Evolutionary conservation across 2,329 filamentous ascomycete genomes (phyloP), one percentile per base, ranked within the genome.

Genomic region (Penicillium sclerotigenum): DNA sequence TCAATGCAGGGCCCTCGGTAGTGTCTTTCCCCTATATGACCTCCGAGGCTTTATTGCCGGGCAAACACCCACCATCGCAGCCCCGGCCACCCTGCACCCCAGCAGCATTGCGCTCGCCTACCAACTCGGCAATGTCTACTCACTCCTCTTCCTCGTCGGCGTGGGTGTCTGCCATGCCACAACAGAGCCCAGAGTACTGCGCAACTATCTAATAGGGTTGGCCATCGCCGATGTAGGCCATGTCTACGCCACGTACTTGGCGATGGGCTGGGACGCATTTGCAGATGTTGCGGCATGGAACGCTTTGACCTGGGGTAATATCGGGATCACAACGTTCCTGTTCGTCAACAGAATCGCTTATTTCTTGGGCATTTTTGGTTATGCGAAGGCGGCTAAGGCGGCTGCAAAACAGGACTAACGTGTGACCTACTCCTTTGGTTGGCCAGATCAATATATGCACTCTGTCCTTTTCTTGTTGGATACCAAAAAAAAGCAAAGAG

Each of bases 41-140:
- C 79, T 85, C 11, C 75, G 81, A 49, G 84, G 81, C 78, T 90
- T 90, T 70, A 81, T 88, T 58, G 73, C 77, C 20, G 81, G 85
- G 64, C 87, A 90, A 68, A 78, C 85, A 37, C 79, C 82, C 6
- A 64, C 69, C 43, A 64, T 65, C 11, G 38, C 72, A 10, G 52
- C 75, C 14, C 56, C 65, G 1, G 46, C 59, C 14, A 54, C 65
- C 28, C 60, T 74, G 40, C 71, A 73, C 31, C 68, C 70, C 5
- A 72, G 70, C 62, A 78, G 78, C 59, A 77, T 81, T 40, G 76
- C 87, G n/a, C 73, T 89, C 28, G 82, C 85, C 43, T 79, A 83
- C 63, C 86, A 91, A 73, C 78, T 91, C 16, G 87, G 86, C 42
- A 91, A 91, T 64, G 70, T 85, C 20, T 90, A 90, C 65, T 80